These are phyloP conservation scores for Buddleja alternifolia DNA, from an alignment of 257 asterid genomes.

Conservation along the genomic window DNA sequence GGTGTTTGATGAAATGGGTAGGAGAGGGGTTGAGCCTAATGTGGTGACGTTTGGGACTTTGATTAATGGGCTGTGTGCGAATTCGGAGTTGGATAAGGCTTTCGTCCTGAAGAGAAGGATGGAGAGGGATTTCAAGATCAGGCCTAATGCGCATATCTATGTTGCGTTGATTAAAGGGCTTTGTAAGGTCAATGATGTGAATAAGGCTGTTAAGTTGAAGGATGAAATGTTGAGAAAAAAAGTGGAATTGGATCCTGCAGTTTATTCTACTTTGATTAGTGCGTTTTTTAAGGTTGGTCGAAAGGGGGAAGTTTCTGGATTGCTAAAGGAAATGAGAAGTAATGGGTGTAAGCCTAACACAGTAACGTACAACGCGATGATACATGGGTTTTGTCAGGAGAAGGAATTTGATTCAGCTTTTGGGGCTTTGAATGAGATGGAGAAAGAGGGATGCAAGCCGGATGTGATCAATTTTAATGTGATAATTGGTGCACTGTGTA, in stretches of 20 bases:
- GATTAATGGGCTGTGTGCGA: conserved; percentile 58
- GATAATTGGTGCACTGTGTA: conserved; percentile 62
- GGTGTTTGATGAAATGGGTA: conserved; percentile 68
- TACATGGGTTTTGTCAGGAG: conserved; percentile 60
- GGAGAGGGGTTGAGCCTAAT: conserved; percentile 56
- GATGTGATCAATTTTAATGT: conserved; percentile 72
- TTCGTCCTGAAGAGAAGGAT: conserved; percentile 55
- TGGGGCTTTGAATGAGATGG: conserved; percentile 57
- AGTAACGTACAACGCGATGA: conserved; percentile 67
- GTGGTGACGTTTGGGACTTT: conserved; percentile 74
- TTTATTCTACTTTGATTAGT: conserved; percentile 70
- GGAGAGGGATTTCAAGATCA: conserved; percentile 56
- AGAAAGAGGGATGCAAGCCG: conserved; percentile 57
- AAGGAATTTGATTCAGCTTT: conserved; percentile 67
- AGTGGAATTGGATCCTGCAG: conserved; percentile 58
- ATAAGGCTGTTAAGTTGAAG: conserved; percentile 54
- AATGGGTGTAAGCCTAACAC: conserved; percentile 61
- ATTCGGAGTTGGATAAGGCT: conserved; percentile 44
- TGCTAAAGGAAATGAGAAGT: conserved; percentile 64
- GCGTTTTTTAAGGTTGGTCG: conserved; percentile 60
- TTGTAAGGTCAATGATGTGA: conserved; percentile 43
- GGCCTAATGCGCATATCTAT: conserved; percentile 54
- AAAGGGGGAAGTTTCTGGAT: conserved; percentile 42
- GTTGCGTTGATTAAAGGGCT: conserved; percentile 71
- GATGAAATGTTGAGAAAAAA: conserved; percentile 65